Conservation (phyloP, 1,139 yeast genomes). For the Geotrichum klebahnii region DNA sequence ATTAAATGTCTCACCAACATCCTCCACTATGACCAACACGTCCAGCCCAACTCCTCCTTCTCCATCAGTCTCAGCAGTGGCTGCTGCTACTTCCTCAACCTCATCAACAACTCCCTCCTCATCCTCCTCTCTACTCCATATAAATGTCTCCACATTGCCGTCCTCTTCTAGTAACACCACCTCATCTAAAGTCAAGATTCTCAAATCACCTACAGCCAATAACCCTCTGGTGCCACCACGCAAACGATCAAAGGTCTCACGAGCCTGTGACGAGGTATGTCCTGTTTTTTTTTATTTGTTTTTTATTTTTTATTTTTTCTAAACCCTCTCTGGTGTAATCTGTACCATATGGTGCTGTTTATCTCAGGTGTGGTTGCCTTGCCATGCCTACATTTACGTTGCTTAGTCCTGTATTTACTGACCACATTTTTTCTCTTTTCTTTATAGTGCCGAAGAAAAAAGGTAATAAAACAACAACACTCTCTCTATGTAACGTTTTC, state of each 20-base stretch:
- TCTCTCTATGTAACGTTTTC: background rate
- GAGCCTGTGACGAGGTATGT: conserved; percentile 48
- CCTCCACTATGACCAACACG: background rate
- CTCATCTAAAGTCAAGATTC: too few relatives aligned
- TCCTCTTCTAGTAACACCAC: too few relatives aligned
- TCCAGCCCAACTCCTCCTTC: conserved; percentile 4
- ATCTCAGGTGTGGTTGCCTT: too few relatives aligned
- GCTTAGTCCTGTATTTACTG: too few relatives aligned
- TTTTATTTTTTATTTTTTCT: too few relatives aligned
- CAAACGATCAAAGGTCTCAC: conserved; percentile 43
- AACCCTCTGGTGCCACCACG: conserved; percentile 32
- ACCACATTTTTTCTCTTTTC: too few relatives aligned
- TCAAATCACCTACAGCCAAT: background rate
- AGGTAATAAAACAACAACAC: background rate
- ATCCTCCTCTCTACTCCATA: background rate
- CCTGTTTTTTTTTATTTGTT: too few relatives aligned
- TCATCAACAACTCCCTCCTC: conserved; percentile 2
- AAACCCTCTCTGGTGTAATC: too few relatives aligned
- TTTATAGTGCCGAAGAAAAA: conserved; percentile 22
- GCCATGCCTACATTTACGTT: too few relatives aligned
- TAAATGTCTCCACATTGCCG: too few relatives aligned
- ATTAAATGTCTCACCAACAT: background rate
- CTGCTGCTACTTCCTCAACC: background rate
- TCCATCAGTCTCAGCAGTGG: background rate
- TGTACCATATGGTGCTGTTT: too few relatives aligned